Percentiles rank a stretch among this genome's conserved stretches.
These are phyloP conservation scores for Ophiostoma tasmaniense DNA, from an alignment of 2,329 filamentous ascomycete species.

Conservation along the genomic window DNA sequence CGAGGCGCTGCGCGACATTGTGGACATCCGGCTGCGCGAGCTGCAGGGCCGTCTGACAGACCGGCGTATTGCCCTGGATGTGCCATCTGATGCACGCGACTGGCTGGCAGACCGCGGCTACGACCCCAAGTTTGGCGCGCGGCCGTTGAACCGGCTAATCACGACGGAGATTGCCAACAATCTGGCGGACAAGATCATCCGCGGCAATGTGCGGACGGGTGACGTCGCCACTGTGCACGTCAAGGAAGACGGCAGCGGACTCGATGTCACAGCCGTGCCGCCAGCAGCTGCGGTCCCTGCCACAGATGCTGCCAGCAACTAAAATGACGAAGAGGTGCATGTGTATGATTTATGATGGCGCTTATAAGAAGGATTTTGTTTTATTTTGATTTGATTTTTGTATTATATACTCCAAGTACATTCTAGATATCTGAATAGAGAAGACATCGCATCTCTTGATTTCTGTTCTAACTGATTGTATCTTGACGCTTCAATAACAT, in stretches of 20 bases:
- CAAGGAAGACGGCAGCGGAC: slow-evolving; percentile 49
- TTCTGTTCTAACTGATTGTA: too few species aligned
- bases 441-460: background rate
- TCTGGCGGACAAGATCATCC: slow-evolving; percentile 85
- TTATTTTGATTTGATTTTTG: background rate
- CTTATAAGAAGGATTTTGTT: background rate
- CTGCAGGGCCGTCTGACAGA: slow-evolving; percentile 77
- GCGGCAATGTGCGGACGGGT: slow-evolving; percentile 68
- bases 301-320: background rate
- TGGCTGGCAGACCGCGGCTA: slow-evolving; percentile 90
- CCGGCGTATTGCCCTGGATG: slow-evolving; percentile 67
- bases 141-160: slow-evolving; percentile 85
- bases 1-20: slow-evolving; percentile 76
- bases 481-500: background rate
- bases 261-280: slow-evolving; percentile 38
- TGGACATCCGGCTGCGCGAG: slow-evolving; percentile 83
- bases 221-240: slow-evolving; percentile 64
- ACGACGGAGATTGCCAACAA: slow-evolving; percentile 81
- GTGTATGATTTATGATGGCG: background rate
- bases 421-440: background rate
- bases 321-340: background rate
- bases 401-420: background rate
- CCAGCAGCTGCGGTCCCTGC: background rate
- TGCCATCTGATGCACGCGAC: slow-evolving; percentile 62
- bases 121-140: slow-evolving; percentile 81